phyloP scores from a whole-genome alignment of 1,139 yeast species.

The Hansenula sp. region DNA sequence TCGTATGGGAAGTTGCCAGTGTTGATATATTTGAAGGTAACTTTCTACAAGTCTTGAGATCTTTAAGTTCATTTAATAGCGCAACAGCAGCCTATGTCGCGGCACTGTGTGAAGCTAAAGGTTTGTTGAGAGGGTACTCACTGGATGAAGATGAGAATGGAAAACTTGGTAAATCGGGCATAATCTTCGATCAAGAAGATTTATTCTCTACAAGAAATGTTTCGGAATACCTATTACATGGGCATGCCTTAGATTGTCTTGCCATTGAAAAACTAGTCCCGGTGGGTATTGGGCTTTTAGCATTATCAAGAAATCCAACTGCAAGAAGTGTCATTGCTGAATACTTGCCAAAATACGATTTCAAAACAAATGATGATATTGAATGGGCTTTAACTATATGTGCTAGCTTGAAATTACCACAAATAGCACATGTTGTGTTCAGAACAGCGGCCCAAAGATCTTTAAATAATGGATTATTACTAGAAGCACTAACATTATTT shows the following conservation, averaged over 20 bases:
- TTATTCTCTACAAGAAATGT: conserved; percentile 35
- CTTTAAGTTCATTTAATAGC: conserved; percentile 58
- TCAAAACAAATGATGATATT: conserved; percentile 66
- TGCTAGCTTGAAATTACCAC: conserved; percentile 43
- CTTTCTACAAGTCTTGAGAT: conserved; percentile 54
- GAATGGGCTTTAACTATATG: conserved; percentile 73
- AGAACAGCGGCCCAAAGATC: conserved; percentile 30
- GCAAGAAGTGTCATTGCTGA: conserved; percentile 52
- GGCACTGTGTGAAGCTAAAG: conserved; percentile 61
- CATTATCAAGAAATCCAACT: conserved; percentile 33
- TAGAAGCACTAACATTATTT: conserved; percentile 67
- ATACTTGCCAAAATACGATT: conserved; percentile 57
- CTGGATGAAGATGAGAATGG: conserved; percentile 19
- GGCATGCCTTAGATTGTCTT: conserved; percentile 56
- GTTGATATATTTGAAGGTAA: conserved; percentile 56
- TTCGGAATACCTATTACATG: conserved; percentile 58
- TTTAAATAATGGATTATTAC: conserved; percentile 32
- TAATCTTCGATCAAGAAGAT: conserved; percentile 21
- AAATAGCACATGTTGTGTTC: conserved; percentile 51
- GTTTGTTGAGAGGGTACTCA: conserved; percentile 44
- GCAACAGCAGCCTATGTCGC: conserved; percentile 68
- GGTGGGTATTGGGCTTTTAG: conserved; percentile 58
- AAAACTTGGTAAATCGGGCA: conserved; percentile 6
- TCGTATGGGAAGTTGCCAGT: conserved; percentile 61
- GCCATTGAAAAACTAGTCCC: conserved; percentile 51